These are phyloP conservation scores for Nothophoma quercina DNA, from an alignment of 2,329 filamentous ascomycete genomes.

Conservation along the genomic window DNA sequence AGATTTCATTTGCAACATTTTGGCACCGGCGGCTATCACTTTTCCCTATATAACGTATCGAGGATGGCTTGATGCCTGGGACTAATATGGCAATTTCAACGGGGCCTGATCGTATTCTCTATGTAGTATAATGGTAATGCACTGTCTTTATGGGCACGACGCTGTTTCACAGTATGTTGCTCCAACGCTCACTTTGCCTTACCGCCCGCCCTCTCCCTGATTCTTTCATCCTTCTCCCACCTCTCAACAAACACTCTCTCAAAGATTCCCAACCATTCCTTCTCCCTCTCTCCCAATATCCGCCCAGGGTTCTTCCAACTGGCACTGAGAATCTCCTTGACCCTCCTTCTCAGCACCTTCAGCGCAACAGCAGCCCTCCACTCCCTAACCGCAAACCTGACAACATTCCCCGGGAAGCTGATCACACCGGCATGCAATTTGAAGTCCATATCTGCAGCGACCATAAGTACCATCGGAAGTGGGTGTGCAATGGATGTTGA, in stretches of 20 bases:
- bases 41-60: too few relatives aligned
- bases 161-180: too few relatives aligned
- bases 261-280: conserved; percentile 53
- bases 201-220: conserved; percentile 36
- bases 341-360: conserved; percentile 75
- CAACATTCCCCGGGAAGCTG: conserved; percentile 84
- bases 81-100: too few relatives aligned
- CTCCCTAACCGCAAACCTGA: conserved; percentile 81
- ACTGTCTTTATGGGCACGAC: too few relatives aligned
- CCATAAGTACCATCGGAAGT: conserved; percentile 75
- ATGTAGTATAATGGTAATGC: too few relatives aligned
- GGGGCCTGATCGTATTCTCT: too few relatives aligned
- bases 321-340: conserved; percentile 77
- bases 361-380: conserved; percentile 93
- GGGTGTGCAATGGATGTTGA: conserved; percentile 73
- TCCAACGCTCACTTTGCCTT: conserved; percentile 42
- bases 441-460: conserved; percentile 82
- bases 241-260: conserved; percentile 39
- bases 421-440: conserved; percentile 91
- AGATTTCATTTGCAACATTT: too few relatives aligned
- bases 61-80: too few relatives aligned
- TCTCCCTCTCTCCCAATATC: conserved; percentile 49
- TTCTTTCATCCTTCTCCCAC: conserved; percentile 43
- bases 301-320: conserved; percentile 67
- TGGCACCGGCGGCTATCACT: too few relatives aligned